These are phyloP conservation scores for Grosmannia clavigera DNA, from an alignment of 2,329 filamentous ascomycete genomes.

Conservation along the genomic window DNA sequence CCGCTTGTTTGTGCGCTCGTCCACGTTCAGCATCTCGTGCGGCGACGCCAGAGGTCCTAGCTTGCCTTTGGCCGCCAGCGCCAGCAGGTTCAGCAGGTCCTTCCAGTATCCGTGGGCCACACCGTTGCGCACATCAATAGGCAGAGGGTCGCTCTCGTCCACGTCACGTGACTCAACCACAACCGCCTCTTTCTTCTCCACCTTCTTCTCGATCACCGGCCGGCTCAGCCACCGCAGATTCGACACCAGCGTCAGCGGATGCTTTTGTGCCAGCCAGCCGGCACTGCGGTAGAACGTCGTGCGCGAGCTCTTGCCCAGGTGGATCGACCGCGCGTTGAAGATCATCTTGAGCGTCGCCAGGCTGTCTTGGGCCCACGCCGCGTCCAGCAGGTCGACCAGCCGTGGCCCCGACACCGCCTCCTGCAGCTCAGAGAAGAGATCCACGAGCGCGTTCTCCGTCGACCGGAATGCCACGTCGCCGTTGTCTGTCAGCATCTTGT, in stretches of 20 bases:
- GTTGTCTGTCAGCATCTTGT: constrained; percentile 38
- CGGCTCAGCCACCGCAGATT: constrained; percentile 44
- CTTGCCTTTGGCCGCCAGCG: constrained; percentile 34
- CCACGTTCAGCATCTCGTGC: constrained; percentile 26
- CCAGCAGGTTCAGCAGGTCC: constrained; percentile 45
- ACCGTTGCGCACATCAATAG: constrained; percentile 31
- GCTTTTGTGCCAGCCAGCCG: constrained; percentile 42
- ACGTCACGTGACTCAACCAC: constrained; percentile 15
- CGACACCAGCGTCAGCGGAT: constrained; percentile 38
- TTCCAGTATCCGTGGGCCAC: constrained; percentile 52
- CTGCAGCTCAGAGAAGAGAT: constrained; percentile 42
- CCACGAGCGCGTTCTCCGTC: constrained; percentile 32
- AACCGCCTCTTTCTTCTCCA: constrained; percentile 20
- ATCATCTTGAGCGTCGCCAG: constrained; percentile 43
- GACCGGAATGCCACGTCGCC: constrained; percentile 33
- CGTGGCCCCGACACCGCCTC: constrained; percentile 23
- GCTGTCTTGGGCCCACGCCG: constrained; percentile 36
- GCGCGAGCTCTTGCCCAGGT: constrained; percentile 43
- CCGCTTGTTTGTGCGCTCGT: constrained; percentile 15
- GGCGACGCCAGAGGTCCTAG: constrained; percentile 29
- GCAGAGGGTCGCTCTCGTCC: constrained; percentile 22
- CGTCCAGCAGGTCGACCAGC: constrained; percentile 28
- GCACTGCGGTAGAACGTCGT: constrained; percentile 37
- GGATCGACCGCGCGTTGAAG: constrained; percentile 48
- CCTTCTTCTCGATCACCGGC: constrained; percentile 43